phyloP scores from a whole-genome alignment of 768 basidiomycete species.

The Phanerodontia chrysosporium region DNA sequence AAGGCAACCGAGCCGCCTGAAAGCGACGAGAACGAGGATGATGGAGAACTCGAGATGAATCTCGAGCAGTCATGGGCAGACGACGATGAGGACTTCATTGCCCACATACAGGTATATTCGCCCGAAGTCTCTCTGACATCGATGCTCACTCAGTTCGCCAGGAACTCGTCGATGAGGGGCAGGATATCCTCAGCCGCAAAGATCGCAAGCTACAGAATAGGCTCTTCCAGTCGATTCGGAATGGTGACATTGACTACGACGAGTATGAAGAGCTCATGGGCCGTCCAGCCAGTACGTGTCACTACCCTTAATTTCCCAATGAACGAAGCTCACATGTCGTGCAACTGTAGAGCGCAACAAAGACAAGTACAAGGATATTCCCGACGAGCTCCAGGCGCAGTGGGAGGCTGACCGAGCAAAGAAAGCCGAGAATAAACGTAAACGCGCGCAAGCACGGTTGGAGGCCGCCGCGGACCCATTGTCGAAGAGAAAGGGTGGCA shows the following conservation, averaged over 20 bases:
- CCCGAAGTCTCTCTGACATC: too few species aligned
- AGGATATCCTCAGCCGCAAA: slow-evolving; percentile 39
- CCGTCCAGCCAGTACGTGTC: slow-evolving; percentile 49
- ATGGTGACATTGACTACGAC: slow-evolving; percentile 44
- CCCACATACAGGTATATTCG: slow-evolving; percentile 54
- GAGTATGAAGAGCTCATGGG: slow-evolving; percentile 28
- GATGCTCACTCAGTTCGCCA: slow-evolving; percentile 23
- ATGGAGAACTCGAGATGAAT: slow-evolving; percentile 18
- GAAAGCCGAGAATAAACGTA: slow-evolving; percentile 74
- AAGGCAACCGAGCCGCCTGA: slow-evolving; percentile 28
- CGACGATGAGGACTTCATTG: slow-evolving; percentile 54
- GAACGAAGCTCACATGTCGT: too few species aligned
- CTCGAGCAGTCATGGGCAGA: slow-evolving; percentile 38
- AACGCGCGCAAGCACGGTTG: slow-evolving; percentile 53
- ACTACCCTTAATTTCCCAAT: too few species aligned
- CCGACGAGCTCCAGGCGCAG: slow-evolving; percentile 54
- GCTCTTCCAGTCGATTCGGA: slow-evolving; percentile 54
- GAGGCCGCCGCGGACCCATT: slow-evolving; percentile 60
- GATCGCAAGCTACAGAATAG: slow-evolving; percentile 49
- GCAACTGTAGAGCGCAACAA: slow-evolving; percentile 44
- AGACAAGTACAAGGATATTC: slow-evolving; percentile 44
- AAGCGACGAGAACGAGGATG: slow-evolving; percentile 22
- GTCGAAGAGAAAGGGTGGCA: slow-evolving; percentile 57
- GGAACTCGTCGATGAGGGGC: slow-evolving; percentile 60
- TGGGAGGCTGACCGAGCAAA: slow-evolving; percentile 82